Conservation (phyloP, 2,329 filamentous ascomycete genomes). For the Calonectria ilicicola region DNA sequence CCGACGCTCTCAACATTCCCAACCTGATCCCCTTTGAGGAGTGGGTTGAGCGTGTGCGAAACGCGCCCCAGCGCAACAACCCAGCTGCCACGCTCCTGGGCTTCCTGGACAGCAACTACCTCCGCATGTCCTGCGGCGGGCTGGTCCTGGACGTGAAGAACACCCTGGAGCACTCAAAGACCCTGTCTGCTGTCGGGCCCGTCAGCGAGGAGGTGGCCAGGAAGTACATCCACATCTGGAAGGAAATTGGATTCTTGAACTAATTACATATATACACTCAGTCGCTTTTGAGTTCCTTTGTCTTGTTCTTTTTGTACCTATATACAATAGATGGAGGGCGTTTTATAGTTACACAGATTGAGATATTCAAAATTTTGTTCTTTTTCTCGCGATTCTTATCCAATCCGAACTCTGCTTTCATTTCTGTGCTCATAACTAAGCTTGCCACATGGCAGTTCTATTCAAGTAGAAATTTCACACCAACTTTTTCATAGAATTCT, state of each 20-base stretch:
- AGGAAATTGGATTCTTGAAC: slow-evolving; percentile 38
- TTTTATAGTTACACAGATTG: neutral
- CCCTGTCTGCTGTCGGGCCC: slow-evolving; percentile 17
- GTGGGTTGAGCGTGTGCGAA: slow-evolving; percentile 13
- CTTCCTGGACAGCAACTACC: slow-evolving; percentile 15
- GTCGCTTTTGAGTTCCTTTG: neutral
- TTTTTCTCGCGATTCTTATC: neutral
- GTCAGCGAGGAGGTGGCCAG: slow-evolving; percentile 27
- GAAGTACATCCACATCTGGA: slow-evolving; percentile 41
- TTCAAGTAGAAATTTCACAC: neutral
- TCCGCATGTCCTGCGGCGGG: slow-evolving; percentile 19
- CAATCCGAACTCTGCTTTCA: neutral
- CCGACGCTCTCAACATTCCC: slow-evolving; percentile 2
- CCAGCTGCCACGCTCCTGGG: slow-evolving; percentile 2
- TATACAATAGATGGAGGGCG: neutral
- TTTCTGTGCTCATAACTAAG: neutral
- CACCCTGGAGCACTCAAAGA: slow-evolving; percentile 9
- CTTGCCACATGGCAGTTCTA: too few species aligned
- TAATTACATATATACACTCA: neutral
- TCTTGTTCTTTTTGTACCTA: neutral
- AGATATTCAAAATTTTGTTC: neutral
- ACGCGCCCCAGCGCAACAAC: slow-evolving; percentile 4
- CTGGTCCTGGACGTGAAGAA: slow-evolving; percentile 7
- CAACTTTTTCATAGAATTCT: neutral
- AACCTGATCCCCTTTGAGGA: slow-evolving; percentile 13